Evolutionary conservation across 1,284 basidiomycete species (phyloP).

Genomic region (Sanghuangporus baumii): DNA sequence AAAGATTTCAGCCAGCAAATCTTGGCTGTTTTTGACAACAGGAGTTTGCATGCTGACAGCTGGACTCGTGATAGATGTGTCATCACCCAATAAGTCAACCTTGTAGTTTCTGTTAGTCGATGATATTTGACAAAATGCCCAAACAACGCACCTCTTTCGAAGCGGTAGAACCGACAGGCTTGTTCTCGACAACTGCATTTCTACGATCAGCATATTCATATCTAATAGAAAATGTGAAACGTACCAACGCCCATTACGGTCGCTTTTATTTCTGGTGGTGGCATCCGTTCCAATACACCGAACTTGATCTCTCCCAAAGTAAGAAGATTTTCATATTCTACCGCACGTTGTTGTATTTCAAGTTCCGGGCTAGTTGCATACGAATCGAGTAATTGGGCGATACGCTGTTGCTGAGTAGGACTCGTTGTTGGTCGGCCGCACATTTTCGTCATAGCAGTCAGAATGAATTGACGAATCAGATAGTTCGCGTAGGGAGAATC

Average conservation of each 20-base stretch:
- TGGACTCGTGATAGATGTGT: slow-evolving; percentile 35
- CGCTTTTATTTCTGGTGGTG: slow-evolving; percentile 91
- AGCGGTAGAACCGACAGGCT: slow-evolving; percentile 85
- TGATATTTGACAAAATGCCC: not conserved
- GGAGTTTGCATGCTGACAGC: slow-evolving; percentile 36
- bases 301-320: slow-evolving; percentile 67
- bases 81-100: slow-evolving; percentile 77
- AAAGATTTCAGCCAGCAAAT: slow-evolving; percentile 92
- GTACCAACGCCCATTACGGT: slow-evolving; percentile 87
- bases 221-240: slow-evolving; percentile 24
- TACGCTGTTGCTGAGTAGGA: slow-evolving; percentile 67
- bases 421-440: slow-evolving; percentile 70
- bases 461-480: slow-evolving; percentile 87
- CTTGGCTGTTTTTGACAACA: slow-evolving; percentile 70
- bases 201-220: not conserved
- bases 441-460: slow-evolving; percentile 89
- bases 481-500: slow-evolving; percentile 95
- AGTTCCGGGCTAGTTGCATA: slow-evolving; percentile 87
- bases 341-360: slow-evolving; percentile 93
- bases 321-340: slow-evolving; percentile 90
- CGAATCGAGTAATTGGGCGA: slow-evolving; percentile 66
- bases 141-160: slow-evolving; percentile 58
- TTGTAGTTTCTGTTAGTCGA: slow-evolving; percentile 21
- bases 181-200: slow-evolving; percentile 79
- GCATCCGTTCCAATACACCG: slow-evolving; percentile 98